phyloP scores from a whole-genome alignment of 108 stramenopile species.

The Epithemia pelagica region DNA sequence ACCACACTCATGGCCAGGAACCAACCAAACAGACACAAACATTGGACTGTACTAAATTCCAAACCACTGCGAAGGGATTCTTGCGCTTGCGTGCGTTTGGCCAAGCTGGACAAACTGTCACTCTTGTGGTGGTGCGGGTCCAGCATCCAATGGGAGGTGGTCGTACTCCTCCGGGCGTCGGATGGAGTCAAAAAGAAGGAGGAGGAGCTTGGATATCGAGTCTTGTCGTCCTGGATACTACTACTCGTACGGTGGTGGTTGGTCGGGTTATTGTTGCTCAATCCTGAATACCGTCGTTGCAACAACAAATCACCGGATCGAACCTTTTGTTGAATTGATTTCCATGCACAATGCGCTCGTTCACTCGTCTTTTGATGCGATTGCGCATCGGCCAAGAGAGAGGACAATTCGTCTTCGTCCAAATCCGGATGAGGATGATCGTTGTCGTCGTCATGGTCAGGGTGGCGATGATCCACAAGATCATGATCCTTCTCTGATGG shows the following conservation, averaged over 20 bases:
- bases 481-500: no score
- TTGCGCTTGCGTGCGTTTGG: not conserved
- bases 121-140: not conserved
- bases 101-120: not conserved
- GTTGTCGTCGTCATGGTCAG: not conserved
- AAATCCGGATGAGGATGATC: no score
- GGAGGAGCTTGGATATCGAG: no score
- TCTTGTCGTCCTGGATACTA: not conserved
- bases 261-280: not conserved
- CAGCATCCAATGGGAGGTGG: no score
- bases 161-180: no score
- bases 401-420: not conserved
- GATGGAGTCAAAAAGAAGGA: no score
- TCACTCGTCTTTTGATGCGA: not conserved
- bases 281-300: not conserved
- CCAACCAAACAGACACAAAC: not conserved
- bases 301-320: not conserved
- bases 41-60: not conserved
- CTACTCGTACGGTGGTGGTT: not conserved
- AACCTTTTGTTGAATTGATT: not conserved
- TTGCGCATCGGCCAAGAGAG: not conserved
- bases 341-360: not conserved
- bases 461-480: no score
- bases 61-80: slow-evolving; percentile 2
- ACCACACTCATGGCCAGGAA: slow-evolving; percentile 26